Conservation (phyloP, 306 rosid species). For the Hylodesmum podocarpum region DNA sequence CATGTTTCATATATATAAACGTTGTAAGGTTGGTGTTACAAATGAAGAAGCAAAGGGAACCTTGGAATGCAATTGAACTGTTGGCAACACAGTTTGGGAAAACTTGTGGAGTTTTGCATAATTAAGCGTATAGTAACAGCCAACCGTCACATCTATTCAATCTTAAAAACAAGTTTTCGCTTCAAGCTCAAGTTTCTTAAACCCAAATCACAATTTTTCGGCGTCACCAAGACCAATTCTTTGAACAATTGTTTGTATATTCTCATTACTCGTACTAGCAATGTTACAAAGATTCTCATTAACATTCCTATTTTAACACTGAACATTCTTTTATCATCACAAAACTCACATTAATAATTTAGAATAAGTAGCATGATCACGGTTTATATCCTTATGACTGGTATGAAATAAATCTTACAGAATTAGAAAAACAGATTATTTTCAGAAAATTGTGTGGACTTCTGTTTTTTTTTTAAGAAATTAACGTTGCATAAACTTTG, state of each 20-base stretch:
- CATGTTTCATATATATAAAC: constrained; percentile 39
- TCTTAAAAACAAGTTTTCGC: constrained; percentile 43
- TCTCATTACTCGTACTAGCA: background rate
- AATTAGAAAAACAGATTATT: too few species aligned
- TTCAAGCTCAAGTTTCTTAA: constrained; percentile 63
- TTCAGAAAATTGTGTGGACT: too few species aligned
- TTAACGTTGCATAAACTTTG: too few species aligned
- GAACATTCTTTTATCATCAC: background rate
- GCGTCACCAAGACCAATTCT: background rate
- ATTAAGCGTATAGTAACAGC: constrained; percentile 45
- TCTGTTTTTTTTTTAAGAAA: too few species aligned
- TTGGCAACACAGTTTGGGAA: constrained; percentile 46
- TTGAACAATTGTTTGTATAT: background rate
- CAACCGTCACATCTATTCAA: constrained; percentile 43
- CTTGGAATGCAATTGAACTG: constrained; percentile 57
- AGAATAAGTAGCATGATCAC: too few species aligned
- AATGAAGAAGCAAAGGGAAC: constrained; percentile 35
- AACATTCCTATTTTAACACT: background rate
- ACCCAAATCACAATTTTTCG: constrained; percentile 35
- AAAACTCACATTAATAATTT: too few species aligned
- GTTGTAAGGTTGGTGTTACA: constrained; percentile 16
- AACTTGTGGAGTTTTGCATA: constrained; percentile 62
- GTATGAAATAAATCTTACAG: too few species aligned
- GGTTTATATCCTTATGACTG: too few species aligned
- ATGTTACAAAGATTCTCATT: background rate